Conservation (phyloP, 1,284 basidiomycete species). For the Puccinia triticina region DNA sequence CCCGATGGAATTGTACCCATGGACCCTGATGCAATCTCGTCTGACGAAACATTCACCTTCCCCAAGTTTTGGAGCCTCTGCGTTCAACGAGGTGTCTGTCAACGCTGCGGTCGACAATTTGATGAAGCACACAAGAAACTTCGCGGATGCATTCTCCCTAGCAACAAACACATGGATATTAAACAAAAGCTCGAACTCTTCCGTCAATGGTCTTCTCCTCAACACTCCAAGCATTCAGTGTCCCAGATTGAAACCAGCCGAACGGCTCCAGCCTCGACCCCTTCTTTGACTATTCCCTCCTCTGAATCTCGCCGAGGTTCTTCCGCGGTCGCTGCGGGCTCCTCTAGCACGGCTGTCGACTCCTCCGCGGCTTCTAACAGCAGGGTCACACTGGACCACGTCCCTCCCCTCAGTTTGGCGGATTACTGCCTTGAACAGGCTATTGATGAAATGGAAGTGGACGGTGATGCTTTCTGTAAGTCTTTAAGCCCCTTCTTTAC, state of each 20-base stretch:
- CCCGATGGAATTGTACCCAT: background rate
- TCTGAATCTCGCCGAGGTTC: too few relatives aligned
- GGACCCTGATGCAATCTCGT: background rate
- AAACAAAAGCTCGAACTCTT: background rate
- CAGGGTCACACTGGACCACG: background rate
- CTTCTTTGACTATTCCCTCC: too few relatives aligned
- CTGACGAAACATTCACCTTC: background rate
- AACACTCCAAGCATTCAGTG: too few relatives aligned
- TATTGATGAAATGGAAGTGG: background rate
- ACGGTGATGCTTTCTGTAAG: background rate
- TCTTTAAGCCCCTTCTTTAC: background rate
- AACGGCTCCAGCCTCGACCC: too few relatives aligned
- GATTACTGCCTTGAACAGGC: background rate
- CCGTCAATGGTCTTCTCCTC: too few relatives aligned
- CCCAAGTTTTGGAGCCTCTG: too few relatives aligned
- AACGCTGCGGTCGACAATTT: too few relatives aligned
- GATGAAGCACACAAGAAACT: too few relatives aligned
- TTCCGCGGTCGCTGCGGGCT: background rate
- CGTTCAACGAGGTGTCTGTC: too few relatives aligned
- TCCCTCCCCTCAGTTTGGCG: background rate
- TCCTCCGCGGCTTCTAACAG: too few relatives aligned
- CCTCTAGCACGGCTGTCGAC: too few relatives aligned
- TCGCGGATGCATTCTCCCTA: background rate
- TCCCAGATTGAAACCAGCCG: too few relatives aligned
- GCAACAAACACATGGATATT: background rate